A percentile compares a stretch with the other conserved stretches of the same genome.
Evolutionary conservation across 495 filamentous ascomycete species (phyloP).

Genomic region (Aspergillus heteromorphus): DNA sequence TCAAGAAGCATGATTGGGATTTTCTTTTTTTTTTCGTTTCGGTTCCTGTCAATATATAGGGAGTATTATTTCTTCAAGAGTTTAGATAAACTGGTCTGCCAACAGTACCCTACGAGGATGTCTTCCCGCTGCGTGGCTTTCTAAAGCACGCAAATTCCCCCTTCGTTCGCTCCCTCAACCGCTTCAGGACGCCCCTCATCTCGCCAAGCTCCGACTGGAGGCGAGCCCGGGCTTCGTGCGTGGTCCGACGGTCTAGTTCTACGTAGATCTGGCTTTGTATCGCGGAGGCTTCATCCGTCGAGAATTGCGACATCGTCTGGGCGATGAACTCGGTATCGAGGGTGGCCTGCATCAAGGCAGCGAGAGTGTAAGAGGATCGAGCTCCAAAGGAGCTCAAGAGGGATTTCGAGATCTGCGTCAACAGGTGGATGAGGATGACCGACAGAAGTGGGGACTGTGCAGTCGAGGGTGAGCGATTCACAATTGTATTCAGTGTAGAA

Average conservation of each 20-base stretch:
- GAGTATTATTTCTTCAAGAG: background rate
- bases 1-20: background rate
- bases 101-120: constrained; percentile 5
- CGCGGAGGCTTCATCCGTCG: constrained; percentile 71
- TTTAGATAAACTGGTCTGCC: background rate
- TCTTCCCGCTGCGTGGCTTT: constrained; percentile 36
- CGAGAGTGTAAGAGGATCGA: constrained; percentile 62
- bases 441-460: constrained; percentile 54
- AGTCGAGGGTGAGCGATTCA: constrained; percentile 33
- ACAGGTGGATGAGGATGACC: constrained; percentile 71
- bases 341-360: constrained; percentile 92
- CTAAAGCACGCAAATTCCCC: constrained; percentile 81
- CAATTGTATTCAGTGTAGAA: constrained; percentile 24
- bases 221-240: constrained; percentile 69
- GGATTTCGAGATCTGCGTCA: constrained; percentile 67
- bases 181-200: constrained; percentile 81
- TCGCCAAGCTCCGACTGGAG: constrained; percentile 83
- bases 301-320: constrained; percentile 84
- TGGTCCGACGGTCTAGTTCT: constrained; percentile 78
- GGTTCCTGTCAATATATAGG: background rate
- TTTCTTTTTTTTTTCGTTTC: no score
- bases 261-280: constrained; percentile 84
- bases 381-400: constrained; percentile 66
- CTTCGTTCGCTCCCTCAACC: constrained; percentile 72
- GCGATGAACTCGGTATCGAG: constrained; percentile 95